Conservation (phyloP, 768 basidiomycete species). For the Coprinopsis marcescibilis region DNA sequence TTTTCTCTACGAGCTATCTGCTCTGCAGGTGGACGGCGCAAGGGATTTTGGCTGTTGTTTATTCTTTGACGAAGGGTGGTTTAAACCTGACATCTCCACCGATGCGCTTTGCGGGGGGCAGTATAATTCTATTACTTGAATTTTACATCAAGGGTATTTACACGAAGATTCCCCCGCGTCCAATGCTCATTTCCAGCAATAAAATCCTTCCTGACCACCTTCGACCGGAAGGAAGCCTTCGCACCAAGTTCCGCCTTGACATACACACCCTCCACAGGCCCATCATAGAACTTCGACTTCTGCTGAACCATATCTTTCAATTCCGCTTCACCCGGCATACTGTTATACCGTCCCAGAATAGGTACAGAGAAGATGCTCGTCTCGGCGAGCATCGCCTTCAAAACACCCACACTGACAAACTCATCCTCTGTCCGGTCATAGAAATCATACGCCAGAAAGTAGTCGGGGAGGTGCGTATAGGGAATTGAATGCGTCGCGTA, state of each 20-base stretch:
- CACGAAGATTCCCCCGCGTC: constrained; percentile 30
- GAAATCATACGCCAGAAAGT: constrained; percentile 55
- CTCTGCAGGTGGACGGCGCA: no score
- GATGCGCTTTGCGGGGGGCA: no score
- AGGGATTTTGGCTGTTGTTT: no score
- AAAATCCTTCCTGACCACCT: constrained; percentile 56
- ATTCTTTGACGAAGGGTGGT: no score
- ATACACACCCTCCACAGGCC: constrained; percentile 16
- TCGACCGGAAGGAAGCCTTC: constrained; percentile 29
- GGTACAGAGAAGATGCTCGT: constrained; percentile 42
- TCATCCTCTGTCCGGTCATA: constrained; percentile 43
- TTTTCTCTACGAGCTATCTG: no score
- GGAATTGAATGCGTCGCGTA: constrained; percentile 56
- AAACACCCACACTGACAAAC: constrained; percentile 33
- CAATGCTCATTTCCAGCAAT: constrained; percentile 62
- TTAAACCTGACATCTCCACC: no score
- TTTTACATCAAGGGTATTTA: background rate
- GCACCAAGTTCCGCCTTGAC: constrained; percentile 11
- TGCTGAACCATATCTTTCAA: constrained; percentile 41
- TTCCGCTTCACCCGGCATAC: constrained; percentile 32
- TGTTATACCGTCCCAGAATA: constrained; percentile 35
- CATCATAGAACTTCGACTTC: constrained; percentile 31
- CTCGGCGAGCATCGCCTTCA: constrained; percentile 28
- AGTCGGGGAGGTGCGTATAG: constrained; percentile 48
- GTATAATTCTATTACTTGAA: background rate